Percentiles rank a stretch among this genome's conserved stretches.
phyloP scores from a whole-genome alignment of 2,329 filamentous ascomycete genomes.

The Coniochaeta prunicola region DNA sequence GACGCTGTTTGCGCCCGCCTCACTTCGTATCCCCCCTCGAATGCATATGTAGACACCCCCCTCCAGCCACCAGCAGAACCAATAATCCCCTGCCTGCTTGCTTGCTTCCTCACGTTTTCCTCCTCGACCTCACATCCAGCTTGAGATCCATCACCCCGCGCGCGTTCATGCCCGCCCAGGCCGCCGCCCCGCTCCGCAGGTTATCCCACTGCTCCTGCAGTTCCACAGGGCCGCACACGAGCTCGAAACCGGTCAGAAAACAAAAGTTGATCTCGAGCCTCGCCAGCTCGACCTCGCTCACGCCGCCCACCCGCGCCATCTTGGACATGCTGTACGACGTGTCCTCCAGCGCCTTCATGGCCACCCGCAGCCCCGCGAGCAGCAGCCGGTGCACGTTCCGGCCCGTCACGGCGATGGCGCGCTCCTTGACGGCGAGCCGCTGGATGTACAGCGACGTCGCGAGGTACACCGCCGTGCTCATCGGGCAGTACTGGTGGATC shows the following conservation, averaged over 20 bases:
- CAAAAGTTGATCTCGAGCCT: conserved; percentile 85
- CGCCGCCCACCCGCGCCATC: conserved; percentile 81
- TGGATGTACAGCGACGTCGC: conserved; percentile 85
- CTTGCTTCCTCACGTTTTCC: background rate
- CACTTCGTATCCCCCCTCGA: no score
- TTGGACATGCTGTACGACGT: conserved; percentile 61
- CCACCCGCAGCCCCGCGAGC: conserved; percentile 75
- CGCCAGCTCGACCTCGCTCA: conserved; percentile 73
- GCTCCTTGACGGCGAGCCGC: conserved; percentile 69
- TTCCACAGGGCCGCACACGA: conserved; percentile 54
- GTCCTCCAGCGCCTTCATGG: conserved; percentile 94
- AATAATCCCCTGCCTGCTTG: no score
- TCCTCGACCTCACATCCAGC: background rate
- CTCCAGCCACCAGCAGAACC: no score
- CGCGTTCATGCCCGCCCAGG: background rate
- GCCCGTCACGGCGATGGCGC: conserved; percentile 70
- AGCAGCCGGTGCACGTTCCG: conserved; percentile 83
- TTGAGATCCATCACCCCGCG: background rate
- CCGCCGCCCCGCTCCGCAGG: conserved; percentile 31
- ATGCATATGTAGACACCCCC: no score
- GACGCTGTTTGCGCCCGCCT: no score
- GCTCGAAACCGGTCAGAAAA: conserved; percentile 77
- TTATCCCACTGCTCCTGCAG: conserved; percentile 61
- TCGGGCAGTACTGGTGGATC: conserved; percentile 84
- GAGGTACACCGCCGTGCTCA: conserved; percentile 89